Evolutionary conservation across 331 rosid genomes (phyloP).

Genomic region (Quercus lobata): DNA sequence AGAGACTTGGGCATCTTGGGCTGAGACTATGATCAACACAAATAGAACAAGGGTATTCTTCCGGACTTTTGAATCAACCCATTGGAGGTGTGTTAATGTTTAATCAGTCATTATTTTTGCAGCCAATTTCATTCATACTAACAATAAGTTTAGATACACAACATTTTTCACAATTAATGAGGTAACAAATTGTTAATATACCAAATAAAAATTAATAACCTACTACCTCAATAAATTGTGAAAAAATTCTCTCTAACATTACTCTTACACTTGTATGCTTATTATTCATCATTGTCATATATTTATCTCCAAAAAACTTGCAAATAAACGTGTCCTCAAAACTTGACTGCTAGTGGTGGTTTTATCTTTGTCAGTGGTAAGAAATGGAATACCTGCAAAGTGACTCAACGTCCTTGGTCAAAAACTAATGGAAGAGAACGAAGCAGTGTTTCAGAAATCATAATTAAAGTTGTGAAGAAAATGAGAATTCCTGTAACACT

Average conservation of each 20-base stretch:
- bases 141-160: too few relatives aligned
- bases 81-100: conserved; percentile 62
- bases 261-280: too few relatives aligned
- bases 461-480: conserved; percentile 36
- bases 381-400: conserved; percentile 49
- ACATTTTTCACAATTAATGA: too few relatives aligned
- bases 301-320: not conserved
- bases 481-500: conserved; percentile 45
- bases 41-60: conserved; percentile 65
- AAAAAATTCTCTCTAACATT: too few relatives aligned
- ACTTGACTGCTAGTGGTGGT: not conserved
- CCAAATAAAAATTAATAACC: too few relatives aligned
- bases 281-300: too few relatives aligned
- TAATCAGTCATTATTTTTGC: not conserved
- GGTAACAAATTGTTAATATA: too few relatives aligned
- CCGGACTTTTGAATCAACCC: conserved; percentile 77
- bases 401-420: conserved; percentile 51
- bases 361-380: conserved; percentile 46
- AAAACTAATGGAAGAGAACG: conserved; percentile 46
- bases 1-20: conserved; percentile 83
- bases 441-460: conserved; percentile 53
- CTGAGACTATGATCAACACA: conserved; percentile 42
- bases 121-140: too few relatives aligned
- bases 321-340: too few relatives aligned
- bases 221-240: too few relatives aligned